phyloP scores from a whole-genome alignment of 148 eudicot genomes.

The Rhododendron molle region DNA sequence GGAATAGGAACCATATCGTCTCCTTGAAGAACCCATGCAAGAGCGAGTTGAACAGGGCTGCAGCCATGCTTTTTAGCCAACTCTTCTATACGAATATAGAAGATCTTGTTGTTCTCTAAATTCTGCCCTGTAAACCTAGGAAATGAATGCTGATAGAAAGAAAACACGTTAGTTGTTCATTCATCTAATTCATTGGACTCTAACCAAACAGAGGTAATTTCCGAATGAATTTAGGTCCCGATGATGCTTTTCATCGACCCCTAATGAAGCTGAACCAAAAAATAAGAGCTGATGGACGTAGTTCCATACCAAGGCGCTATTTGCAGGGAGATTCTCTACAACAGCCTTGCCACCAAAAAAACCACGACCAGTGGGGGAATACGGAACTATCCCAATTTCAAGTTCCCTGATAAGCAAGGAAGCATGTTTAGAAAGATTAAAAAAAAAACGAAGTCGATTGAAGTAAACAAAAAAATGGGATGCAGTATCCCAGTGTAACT shows the following conservation, averaged over 20 bases:
- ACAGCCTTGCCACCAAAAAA: conserved; percentile 74
- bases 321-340: conserved; percentile 46
- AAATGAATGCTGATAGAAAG: conserved; percentile 28
- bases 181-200: not conserved
- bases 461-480: too few species aligned
- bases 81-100: conserved; percentile 43
- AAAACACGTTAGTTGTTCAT: not conserved
- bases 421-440: not conserved
- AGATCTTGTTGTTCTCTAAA: conserved; percentile 56
- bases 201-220: not conserved
- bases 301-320: conserved; percentile 51
- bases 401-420: conserved; percentile 48
- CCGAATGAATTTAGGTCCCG: not conserved
- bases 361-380: conserved; percentile 74
- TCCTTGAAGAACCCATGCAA: conserved; percentile 77
- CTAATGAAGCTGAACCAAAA: not conserved
- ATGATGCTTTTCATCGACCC: not conserved
- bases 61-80: conserved; percentile 59
- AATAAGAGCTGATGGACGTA: not conserved
- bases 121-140: conserved; percentile 59
- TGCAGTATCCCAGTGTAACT: too few species aligned
- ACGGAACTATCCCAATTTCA: conserved; percentile 72
- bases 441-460: too few species aligned
- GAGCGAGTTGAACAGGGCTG: conserved; percentile 63
- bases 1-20: conserved; percentile 61